phyloP scores from a whole-genome alignment of 768 basidiomycete genomes.

The Boletellus ananas region DNA sequence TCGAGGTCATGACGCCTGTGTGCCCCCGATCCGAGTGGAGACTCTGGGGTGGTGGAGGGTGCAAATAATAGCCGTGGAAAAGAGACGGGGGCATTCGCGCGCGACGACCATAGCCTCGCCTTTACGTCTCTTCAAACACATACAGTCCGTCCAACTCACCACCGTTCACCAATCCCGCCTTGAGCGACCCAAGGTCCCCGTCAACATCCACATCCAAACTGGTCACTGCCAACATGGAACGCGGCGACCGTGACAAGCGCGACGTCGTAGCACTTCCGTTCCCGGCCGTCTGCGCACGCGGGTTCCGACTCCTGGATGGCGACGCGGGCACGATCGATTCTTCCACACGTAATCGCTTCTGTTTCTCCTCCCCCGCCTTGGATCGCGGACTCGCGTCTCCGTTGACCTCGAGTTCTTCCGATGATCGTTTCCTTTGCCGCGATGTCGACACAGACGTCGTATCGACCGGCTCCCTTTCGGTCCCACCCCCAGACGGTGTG shows the following conservation, averaged over 20 bases:
- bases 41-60: conserved; percentile 1
- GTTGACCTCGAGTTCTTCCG: conserved; percentile 43
- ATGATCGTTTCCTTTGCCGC: conserved; percentile 44
- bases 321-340: conserved; percentile 1
- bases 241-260: conserved; percentile 9
- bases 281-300: not conserved
- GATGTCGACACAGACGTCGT: conserved; percentile 6
- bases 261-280: not conserved
- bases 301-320: conserved; percentile 2
- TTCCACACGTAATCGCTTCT: conserved; percentile 30
- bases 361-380: conserved; percentile 14
- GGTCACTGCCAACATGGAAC: conserved; percentile 3
- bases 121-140: conserved; percentile 26
- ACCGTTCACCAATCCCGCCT: conserved; percentile 27
- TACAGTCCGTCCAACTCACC: conserved; percentile 32
- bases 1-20: not conserved
- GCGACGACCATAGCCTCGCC: not conserved
- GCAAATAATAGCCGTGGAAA: not conserved
- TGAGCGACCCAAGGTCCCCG: conserved; percentile 18
- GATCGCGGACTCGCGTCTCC: conserved; percentile 10
- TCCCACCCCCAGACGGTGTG: not conserved
- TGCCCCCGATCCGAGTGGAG: conserved; percentile 1
- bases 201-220: conserved; percentile 17
- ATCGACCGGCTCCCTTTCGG: conserved; percentile 2
- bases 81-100: not conserved